Evolutionary conservation across 257 asterid species (phyloP).

Genomic region (Solanum pimpinellifolium): DNA sequence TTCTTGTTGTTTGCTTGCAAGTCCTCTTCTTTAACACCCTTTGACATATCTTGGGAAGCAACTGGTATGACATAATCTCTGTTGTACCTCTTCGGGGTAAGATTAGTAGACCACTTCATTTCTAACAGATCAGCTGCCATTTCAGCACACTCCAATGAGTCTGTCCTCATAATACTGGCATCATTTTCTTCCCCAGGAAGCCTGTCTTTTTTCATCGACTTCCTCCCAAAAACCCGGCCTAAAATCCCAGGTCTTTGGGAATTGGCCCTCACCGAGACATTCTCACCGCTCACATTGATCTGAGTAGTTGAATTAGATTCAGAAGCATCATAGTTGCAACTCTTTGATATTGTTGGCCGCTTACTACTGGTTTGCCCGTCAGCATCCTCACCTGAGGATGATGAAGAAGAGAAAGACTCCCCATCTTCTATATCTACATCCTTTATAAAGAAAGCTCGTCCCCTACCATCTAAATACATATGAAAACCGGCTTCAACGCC

Average conservation of each 20-base stretch:
- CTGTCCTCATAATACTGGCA: constrained; percentile 20
- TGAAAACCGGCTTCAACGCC: constrained; percentile 65
- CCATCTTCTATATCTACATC: constrained; percentile 51
- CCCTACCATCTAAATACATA: constrained; percentile 81
- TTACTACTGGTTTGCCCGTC: constrained; percentile 22
- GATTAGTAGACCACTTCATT: constrained; percentile 85
- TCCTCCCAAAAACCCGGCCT: constrained; percentile 60
- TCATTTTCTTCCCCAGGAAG: constrained; percentile 13
- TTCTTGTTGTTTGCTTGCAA: background rate
- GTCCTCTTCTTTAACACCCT: constrained; percentile 13
- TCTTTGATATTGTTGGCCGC: constrained; percentile 28
- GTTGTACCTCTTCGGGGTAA: constrained; percentile 26
- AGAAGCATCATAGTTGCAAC: constrained; percentile 32
- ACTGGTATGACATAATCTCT: constrained; percentile 11
- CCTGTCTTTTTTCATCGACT: constrained; percentile 16
- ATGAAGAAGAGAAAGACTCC: constrained; percentile 29
- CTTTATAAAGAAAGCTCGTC: constrained; percentile 70
- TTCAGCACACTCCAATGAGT: constrained; percentile 80
- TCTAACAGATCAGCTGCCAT: constrained; percentile 94
- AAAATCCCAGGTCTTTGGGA: constrained; percentile 45
- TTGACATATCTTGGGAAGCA: constrained; percentile 13
- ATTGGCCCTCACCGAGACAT: constrained; percentile 26
- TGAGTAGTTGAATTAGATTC: constrained; percentile 16
- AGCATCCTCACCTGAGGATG: constrained; percentile 58
- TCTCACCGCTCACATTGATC: constrained; percentile 16